These are phyloP conservation scores for Phytophthora pisi DNA, from an alignment of 352 stramenopile species.

Conservation along the genomic window DNA sequence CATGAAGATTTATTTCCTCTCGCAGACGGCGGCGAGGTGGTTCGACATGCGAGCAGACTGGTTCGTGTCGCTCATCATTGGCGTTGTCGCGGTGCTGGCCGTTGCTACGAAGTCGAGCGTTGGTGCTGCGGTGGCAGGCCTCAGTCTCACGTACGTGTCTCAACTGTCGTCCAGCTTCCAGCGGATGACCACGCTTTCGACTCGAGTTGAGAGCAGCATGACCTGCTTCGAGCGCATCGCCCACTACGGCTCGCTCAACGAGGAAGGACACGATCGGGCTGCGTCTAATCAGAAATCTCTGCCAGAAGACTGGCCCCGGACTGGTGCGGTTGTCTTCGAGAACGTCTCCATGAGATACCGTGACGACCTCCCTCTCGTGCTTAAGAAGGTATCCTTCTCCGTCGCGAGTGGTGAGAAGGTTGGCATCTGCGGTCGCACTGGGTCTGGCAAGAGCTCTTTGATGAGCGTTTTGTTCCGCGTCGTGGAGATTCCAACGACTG, in stretches of 20 bases:
- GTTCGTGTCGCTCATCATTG: conserved; percentile 83
- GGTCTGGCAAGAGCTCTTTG: conserved; percentile 50
- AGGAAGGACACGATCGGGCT: conserved; percentile 31
- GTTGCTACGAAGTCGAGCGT: conserved; percentile 59
- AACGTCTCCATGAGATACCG: conserved; percentile 58
- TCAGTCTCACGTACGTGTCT: conserved; percentile 43
- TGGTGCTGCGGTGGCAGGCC: conserved; percentile 29
- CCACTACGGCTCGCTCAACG: conserved; percentile 37
- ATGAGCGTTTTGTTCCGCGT: conserved; percentile 56
- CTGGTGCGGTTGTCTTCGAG: conserved; percentile 46
- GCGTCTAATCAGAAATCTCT: conserved; percentile 2
- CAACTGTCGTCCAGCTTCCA: conserved; percentile 49
- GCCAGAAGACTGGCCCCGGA: conserved; percentile 38
- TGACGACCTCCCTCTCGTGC: conserved; percentile 47
- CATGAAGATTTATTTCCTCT: conserved; percentile 42
- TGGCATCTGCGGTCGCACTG: conserved; percentile 56
- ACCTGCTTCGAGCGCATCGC: conserved; percentile 41
- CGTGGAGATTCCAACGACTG: conserved; percentile 39
- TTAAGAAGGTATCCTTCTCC: conserved; percentile 38
- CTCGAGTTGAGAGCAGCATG: conserved; percentile 53
- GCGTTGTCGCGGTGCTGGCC: conserved; percentile 82
- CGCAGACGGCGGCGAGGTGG: conserved; percentile 78
- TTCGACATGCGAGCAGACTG: conserved; percentile 91
- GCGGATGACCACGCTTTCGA: conserved; percentile 19
- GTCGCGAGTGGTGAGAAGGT: conserved; percentile 88